Conservation (phyloP, 306 rosid genomes). For the Morella rubra region DNA sequence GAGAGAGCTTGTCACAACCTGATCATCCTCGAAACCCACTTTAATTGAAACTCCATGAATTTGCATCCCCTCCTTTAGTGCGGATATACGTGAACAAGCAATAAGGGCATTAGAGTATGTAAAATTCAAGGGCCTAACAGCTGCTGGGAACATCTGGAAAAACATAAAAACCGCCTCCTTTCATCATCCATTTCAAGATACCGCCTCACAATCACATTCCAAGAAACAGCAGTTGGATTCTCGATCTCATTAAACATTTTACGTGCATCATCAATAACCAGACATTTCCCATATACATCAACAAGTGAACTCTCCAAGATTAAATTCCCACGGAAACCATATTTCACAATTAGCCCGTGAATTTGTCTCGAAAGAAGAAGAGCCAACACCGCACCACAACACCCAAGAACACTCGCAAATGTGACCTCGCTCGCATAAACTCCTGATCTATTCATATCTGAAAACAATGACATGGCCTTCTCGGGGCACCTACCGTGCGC, state of each 20-base stretch:
- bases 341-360: constrained; percentile 50
- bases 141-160: constrained; percentile 40
- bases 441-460: constrained; percentile 41
- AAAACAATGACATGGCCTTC: constrained; percentile 39
- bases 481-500: constrained; percentile 32
- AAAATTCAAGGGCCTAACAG: constrained; percentile 50
- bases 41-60: constrained; percentile 61
- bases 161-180: constrained; percentile 53
- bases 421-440: constrained; percentile 44
- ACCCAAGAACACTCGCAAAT: constrained; percentile 54
- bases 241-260: constrained; percentile 61
- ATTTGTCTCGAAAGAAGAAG: constrained; percentile 45
- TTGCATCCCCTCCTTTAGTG: constrained; percentile 59
- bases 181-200: constrained; percentile 60
- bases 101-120: constrained; percentile 61
- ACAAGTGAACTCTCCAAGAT: constrained; percentile 67
- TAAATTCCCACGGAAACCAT: constrained; percentile 53
- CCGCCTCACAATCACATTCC: constrained; percentile 78
- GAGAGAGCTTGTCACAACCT: constrained; percentile 56
- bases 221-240: constrained; percentile 57
- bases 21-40: constrained; percentile 46
- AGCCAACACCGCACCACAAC: constrained; percentile 45
- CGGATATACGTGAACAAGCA: constrained; percentile 51
- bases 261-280: constrained; percentile 48
- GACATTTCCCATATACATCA: constrained; percentile 66